Evolutionary conservation across 106 monocot species (phyloP).

Genomic region (Allium cepa): DNA sequence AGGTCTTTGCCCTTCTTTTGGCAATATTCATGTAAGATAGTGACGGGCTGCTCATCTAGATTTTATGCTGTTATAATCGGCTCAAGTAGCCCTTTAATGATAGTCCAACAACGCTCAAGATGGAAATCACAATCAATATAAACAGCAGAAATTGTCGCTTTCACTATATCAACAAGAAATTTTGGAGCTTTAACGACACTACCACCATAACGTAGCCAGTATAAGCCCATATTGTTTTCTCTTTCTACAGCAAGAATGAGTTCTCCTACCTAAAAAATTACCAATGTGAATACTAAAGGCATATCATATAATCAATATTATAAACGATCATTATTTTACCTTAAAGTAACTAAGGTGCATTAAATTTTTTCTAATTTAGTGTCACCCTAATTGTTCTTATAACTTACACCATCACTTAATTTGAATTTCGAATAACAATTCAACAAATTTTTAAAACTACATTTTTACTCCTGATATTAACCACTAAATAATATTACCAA

Average conservation of each 20-base stretch:
- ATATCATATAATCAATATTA: background rate
- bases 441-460: too few species aligned
- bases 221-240: constrained; percentile 8
- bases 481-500: too few species aligned
- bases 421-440: too few species aligned
- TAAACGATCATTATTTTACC: background rate
- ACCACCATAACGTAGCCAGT: constrained; percentile 12
- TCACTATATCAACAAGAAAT: constrained; percentile 11
- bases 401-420: too few species aligned
- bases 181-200: constrained; percentile 15
- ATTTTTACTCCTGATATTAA: too few species aligned
- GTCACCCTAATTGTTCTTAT: too few species aligned
- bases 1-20: constrained; percentile 35
- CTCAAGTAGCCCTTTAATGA: constrained; percentile 36
- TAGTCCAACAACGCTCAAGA: constrained; percentile 20
- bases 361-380: too few species aligned
- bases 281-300: background rate
- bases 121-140: constrained; percentile 28
- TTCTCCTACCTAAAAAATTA: constrained; percentile 13
- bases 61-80: constrained; percentile 57
- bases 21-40: constrained; percentile 37
- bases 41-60: constrained; percentile 44
- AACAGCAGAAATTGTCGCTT: constrained; percentile 24
- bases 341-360: too few species aligned
- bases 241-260: constrained; percentile 6